Evolutionary conservation across 345 rosid species (phyloP), one percentile per base, ranked within the genome.

Genomic region (Eutrema japonicum): DNA sequence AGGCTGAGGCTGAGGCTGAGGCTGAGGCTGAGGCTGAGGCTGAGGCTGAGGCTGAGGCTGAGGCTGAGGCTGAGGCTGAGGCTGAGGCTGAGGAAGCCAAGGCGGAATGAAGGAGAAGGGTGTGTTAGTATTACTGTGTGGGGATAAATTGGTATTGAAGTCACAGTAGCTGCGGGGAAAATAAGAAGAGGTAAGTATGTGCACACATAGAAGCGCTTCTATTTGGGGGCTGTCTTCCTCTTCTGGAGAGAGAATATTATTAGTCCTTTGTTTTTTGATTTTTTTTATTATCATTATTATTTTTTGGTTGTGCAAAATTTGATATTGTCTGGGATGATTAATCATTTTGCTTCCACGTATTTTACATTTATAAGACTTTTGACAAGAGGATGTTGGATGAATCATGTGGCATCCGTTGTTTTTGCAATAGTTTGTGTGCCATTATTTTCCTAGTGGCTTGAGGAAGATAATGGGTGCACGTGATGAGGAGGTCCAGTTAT

Each of bases 1-100:
- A 79, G 52, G 83, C 72, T 10, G 77, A 77, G 7, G 74, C 61
- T 7, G 88, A 82, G 52, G 83, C 72, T n/a, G 77, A 77, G 52
- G 80, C 67, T 54, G 79, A 61, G 7, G 74, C 61, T 7, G 88
- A 79, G 52, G 83, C 72, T 10, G 77, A 77, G 7, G 74, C 67
- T 54, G 79, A 61, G 7, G 74, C 61, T 7, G 88, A 79, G 52
- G 83, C 72, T 10, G 77, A 77, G 7, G 74, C 61, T 7, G n/a
- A n/a, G n/a, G n/a, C 67, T 54, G 79, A 61, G 7, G 74, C 61
- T 7, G 88, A 79, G 52, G 83, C 72, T 10, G 77, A 77, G 7
- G 74, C 61, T 7, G 88, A 82, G 52, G 83, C 72, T n/a, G 77
- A 77, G 52, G 80, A 57, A 59, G 73, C 66, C 66, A 77, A 63